Percentiles rank a stretch among this genome's conserved stretches.
These are phyloP conservation scores for Westerdykella ornata DNA, from an alignment of 2,329 filamentous ascomycete genomes.

Conservation along the genomic window DNA sequence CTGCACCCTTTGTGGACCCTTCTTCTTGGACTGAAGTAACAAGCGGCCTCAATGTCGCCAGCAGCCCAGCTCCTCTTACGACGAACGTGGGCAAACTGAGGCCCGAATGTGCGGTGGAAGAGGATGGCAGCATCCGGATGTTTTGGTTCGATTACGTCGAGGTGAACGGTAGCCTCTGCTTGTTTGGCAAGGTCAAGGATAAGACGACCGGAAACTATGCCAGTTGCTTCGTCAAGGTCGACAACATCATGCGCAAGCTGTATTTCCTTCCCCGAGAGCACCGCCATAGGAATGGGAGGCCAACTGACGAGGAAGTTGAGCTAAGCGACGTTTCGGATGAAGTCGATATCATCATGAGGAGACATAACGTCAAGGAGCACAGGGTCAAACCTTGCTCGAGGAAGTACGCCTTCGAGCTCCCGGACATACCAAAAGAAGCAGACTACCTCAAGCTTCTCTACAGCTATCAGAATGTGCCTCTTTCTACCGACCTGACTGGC, in stretches of 20 bases:
- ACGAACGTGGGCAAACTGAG: slow-evolving; percentile 71
- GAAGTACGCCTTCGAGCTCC: slow-evolving; percentile 93
- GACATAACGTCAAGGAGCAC: slow-evolving; percentile 76
- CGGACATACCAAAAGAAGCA: slow-evolving; percentile 76
- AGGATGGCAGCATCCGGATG: slow-evolving; percentile 84
- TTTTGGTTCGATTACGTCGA: slow-evolving; percentile 98
- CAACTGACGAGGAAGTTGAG: slow-evolving; percentile 69
- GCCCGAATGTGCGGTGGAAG: slow-evolving; percentile 79
- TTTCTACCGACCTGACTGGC: slow-evolving; percentile 66
- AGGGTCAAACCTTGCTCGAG: slow-evolving; percentile 86
- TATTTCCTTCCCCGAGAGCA: slow-evolving; percentile 81
- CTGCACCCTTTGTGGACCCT: slow-evolving; percentile 60
- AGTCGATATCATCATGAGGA: slow-evolving; percentile 81
- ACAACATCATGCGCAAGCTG: slow-evolving; percentile 87
- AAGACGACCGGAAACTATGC: slow-evolving; percentile 71
- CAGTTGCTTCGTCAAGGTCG: slow-evolving; percentile 92
- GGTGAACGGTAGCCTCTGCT: slow-evolving; percentile 79
- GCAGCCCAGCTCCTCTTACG: slow-evolving; percentile 52
- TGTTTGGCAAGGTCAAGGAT: slow-evolving; percentile 94
- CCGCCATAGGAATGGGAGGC: slow-evolving; percentile 53
- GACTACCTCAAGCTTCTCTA: slow-evolving; percentile 96
- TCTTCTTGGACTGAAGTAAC: slow-evolving; percentile 85
- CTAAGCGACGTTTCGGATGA: slow-evolving; percentile 89
- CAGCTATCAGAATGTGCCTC: slow-evolving; percentile 73
- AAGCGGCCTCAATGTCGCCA: slow-evolving; percentile 77